phyloP scores from a whole-genome alignment of 768 basidiomycete species.

The Russula vinacea region DNA sequence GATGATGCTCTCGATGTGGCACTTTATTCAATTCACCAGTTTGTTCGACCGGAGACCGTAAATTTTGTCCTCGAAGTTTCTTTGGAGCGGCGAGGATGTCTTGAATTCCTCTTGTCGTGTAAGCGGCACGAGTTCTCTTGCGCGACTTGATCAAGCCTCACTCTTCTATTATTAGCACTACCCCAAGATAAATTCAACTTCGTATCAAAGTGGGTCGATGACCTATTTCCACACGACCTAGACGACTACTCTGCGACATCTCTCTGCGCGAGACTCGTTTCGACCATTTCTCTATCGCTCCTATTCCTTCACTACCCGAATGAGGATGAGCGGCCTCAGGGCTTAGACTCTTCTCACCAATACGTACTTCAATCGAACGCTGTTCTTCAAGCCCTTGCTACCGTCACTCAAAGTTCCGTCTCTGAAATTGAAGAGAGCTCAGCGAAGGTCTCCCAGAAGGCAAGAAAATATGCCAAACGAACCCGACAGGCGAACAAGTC shows the following conservation, averaged over 20 bases:
- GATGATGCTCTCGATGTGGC: slow-evolving; percentile 14
- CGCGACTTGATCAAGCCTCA: not conserved
- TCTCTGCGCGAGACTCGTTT: slow-evolving; percentile 10
- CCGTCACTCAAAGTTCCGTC: not conserved
- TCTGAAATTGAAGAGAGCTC: slow-evolving; percentile 1
- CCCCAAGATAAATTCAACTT: slow-evolving; percentile 13
- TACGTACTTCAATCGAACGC: slow-evolving; percentile 11
- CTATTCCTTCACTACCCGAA: slow-evolving; percentile 12
- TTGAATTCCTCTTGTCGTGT: slow-evolving; percentile 25
- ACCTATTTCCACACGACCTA: slow-evolving; percentile 13
- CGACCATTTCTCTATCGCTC: slow-evolving; percentile 18
- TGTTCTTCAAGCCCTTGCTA: slow-evolving; percentile 5
- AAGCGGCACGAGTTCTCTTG: not conserved
- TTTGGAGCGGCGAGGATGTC: slow-evolving; percentile 12
- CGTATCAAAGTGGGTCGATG: slow-evolving; percentile 19
- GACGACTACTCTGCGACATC: slow-evolving; percentile 8
- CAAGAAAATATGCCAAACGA: slow-evolving; percentile 32
- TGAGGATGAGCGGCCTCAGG: not conserved
- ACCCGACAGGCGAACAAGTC: slow-evolving; percentile 11
- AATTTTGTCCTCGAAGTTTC: slow-evolving; percentile 17
- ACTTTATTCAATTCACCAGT: slow-evolving; percentile 7
- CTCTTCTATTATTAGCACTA: slow-evolving; percentile 6
- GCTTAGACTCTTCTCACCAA: slow-evolving; percentile 15
- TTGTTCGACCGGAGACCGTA: slow-evolving; percentile 13
- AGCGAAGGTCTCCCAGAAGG: slow-evolving; percentile 35